Evolutionary conservation across 228 moss, liverwort and hornwort species (phyloP), one percentile per base, ranked within the genome.

Genomic region (Sphagnum fallax): DNA sequence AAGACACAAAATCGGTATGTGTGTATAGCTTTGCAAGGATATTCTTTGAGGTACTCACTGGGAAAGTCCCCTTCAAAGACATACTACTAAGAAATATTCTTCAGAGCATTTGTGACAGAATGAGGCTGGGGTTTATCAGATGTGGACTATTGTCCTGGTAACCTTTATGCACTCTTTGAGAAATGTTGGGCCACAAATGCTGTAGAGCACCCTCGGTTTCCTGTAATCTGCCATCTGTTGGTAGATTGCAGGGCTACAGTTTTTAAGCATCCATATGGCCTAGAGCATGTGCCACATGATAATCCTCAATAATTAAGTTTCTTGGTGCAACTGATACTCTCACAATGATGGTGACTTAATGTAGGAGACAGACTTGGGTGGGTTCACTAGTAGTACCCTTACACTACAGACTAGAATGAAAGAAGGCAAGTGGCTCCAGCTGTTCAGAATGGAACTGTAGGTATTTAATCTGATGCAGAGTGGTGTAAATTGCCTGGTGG

Each of bases 21-120:
- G 84, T 78, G 81, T 84, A 78, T 75, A 84, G 74, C 81, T 84
- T 84, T 81, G 76, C 81, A 71, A 74, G 80, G 78, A 74, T 49
- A 48, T 76, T 81, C 80, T 84, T 78, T 47, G 81, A 84, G 69
- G 69, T 81, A 48, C 78, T 84, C 48, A 78, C 81, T 0, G 78
- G 81, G 9, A 70, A 69, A 58, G 78, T 69, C 10, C 81, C 84
- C 47, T 78, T 80, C 6, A 75, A 70, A 53, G 12, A 1, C 65
- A 67, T 51, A 73, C 80, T n/a, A 59, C 50, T 50, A 32, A 32
- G 32, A 32, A 73, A 80, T 52, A 53, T 78, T n/a, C 49, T 78
- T 52, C 73, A 78, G 50, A 78, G 74, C 66, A 69, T 84, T 55
- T 74, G 75, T 47, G 59, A 77, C n/a, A 80, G 84, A 51, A 75